phyloP scores from a whole-genome alignment of 192 early-diverging fungal genomes.

The Backusella tuberculispora region DNA sequence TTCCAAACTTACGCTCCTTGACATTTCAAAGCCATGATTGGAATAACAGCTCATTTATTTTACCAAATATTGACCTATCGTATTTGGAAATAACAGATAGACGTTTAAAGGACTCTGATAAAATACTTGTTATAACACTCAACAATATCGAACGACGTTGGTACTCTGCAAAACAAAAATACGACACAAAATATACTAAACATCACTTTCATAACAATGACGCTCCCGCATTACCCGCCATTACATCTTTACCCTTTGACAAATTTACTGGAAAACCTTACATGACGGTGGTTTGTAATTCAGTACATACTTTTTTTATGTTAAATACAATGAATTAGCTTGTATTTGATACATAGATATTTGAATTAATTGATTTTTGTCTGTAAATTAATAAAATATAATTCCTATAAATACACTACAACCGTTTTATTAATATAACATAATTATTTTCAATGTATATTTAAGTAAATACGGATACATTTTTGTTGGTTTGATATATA shows the following conservation, averaged over 20 bases:
- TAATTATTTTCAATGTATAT: too few species aligned
- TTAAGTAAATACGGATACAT: too few species aligned
- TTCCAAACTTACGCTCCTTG: neutral
- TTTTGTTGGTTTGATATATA: too few species aligned
- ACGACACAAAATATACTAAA: neutral
- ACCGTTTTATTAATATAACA: too few species aligned
- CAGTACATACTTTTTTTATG: neutral
- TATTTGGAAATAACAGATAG: constrained; percentile 1
- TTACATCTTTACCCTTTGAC: neutral
- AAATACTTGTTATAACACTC: neutral
- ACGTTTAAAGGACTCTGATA: neutral
- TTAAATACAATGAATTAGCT: neutral
- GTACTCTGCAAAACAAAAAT: constrained; percentile 4
- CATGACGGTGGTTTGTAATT: neutral
- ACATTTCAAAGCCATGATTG: neutral
- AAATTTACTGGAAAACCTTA: neutral
- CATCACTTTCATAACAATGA: neutral
- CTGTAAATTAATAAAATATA: too few species aligned
- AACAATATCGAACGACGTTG: neutral
- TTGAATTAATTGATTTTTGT: too few species aligned
- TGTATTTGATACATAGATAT: neutral
- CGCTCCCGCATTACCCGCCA: neutral
- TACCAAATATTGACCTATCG: neutral
- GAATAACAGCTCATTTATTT: neutral
- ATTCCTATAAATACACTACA: too few species aligned